Evolutionary conservation across 2,329 filamentous ascomycete genomes (phyloP).

Genomic region (Fusarium dimerum): DNA sequence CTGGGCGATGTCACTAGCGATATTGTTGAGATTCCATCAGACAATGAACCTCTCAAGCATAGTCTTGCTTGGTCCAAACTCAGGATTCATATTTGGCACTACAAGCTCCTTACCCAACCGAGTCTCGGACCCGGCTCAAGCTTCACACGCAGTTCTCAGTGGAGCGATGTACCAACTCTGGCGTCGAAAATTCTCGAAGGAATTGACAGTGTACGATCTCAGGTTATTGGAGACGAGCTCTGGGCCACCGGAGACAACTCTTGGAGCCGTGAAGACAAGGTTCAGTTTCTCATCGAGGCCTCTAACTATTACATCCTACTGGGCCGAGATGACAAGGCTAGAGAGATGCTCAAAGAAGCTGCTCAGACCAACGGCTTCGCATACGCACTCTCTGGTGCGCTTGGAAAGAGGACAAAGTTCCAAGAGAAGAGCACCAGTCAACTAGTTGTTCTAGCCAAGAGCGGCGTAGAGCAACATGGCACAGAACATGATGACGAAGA

Average conservation of each 20-base stretch:
- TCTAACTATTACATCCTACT: constrained; percentile 83
- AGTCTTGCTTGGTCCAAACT: constrained; percentile 64
- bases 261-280: constrained; percentile 53
- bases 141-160: constrained; percentile 58
- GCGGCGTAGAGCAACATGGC: constrained; percentile 41
- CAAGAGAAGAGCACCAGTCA: constrained; percentile 83
- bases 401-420: constrained; percentile 83
- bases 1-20: constrained; percentile 23
- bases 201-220: constrained; percentile 43
- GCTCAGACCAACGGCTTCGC: constrained; percentile 67
- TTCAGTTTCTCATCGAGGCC: constrained; percentile 77
- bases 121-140: constrained; percentile 54
- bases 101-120: constrained; percentile 60
- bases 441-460: constrained; percentile 86
- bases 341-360: constrained; percentile 69
- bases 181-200: constrained; percentile 49
- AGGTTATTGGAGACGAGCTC: constrained; percentile 39
- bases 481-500: constrained; percentile 25
- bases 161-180: constrained; percentile 60
- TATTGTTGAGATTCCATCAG: constrained; percentile 28
- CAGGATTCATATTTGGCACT: constrained; percentile 71
- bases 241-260: constrained; percentile 37
- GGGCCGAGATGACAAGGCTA: constrained; percentile 75
- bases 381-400: constrained; percentile 80
- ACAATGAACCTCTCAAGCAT: constrained; percentile 42